Conservation (phyloP, 768 basidiomycete genomes). For the Neoboletus magnificus region DNA sequence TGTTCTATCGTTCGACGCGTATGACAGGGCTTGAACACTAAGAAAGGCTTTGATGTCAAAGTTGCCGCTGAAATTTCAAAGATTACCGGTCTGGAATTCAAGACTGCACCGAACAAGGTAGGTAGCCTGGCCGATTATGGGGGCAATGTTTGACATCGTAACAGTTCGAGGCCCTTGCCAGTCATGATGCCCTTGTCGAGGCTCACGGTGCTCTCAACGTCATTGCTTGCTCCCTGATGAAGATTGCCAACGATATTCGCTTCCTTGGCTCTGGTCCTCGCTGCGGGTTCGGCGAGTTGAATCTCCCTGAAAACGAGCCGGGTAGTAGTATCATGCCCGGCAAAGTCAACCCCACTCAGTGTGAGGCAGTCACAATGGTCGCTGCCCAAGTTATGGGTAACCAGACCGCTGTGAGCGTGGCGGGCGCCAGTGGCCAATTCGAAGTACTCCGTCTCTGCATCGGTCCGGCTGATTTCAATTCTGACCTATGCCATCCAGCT, state of each 20-base stretch:
- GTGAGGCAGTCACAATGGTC: slow-evolving; percentile 98
- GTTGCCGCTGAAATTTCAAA: slow-evolving; percentile 90
- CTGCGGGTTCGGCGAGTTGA: slow-evolving; percentile 94
- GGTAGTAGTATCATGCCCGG: slow-evolving; percentile 99
- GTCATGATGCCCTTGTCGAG: slow-evolving; percentile 98
- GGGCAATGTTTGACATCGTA: slow-evolving; percentile 3
- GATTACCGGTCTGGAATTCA: slow-evolving; percentile 85
- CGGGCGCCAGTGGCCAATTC: slow-evolving; percentile 94
- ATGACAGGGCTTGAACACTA: slow-evolving; percentile 89
- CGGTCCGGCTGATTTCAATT: slow-evolving; percentile 4
- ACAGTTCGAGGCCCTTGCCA: slow-evolving; percentile 95
- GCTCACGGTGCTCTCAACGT: slow-evolving; percentile 96
- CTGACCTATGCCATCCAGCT: slow-evolving; percentile 46
- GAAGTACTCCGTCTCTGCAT: slow-evolving; percentile 57
- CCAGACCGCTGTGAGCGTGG: slow-evolving; percentile 88
- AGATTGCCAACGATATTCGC: slow-evolving; percentile 98
- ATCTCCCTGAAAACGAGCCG: slow-evolving; percentile 96
- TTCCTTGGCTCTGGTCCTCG: slow-evolving; percentile 97
- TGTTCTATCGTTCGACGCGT: slow-evolving; percentile 7
- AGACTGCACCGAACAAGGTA: slow-evolving; percentile 98
- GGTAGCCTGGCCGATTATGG: slow-evolving; percentile 6
- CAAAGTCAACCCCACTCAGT: slow-evolving; percentile 99
- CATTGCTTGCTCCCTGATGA: slow-evolving; percentile 96
- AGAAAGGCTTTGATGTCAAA: slow-evolving; percentile 93
- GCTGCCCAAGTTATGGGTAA: slow-evolving; percentile 99